Evolutionary conservation across 1,284 basidiomycete genomes (phyloP).

Genomic region (Malassezia equina): DNA sequence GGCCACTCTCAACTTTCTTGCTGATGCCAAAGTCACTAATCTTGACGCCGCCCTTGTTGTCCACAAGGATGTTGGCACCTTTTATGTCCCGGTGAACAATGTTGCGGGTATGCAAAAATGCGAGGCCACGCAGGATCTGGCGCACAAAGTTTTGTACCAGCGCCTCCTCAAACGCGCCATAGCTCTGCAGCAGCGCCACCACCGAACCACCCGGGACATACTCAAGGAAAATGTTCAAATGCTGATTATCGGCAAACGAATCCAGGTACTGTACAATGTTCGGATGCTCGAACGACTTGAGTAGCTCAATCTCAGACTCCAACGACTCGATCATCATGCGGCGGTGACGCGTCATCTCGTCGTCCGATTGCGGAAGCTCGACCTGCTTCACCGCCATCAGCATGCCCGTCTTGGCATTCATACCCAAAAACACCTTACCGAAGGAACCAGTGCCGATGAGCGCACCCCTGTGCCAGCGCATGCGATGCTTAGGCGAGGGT

Average conservation of each 20-base stretch:
- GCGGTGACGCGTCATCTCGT: slow-evolving; percentile 83
- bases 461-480: slow-evolving; percentile 98
- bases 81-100: slow-evolving; percentile 99
- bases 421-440: slow-evolving; percentile 62
- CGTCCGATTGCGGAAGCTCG: slow-evolving; percentile 74
- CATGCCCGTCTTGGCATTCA: slow-evolving; percentile 85
- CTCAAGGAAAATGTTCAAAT: slow-evolving; percentile 95
- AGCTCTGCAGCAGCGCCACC: slow-evolving; percentile 77
- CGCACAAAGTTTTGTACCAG: slow-evolving; percentile 87
- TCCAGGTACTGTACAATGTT: slow-evolving; percentile 92
- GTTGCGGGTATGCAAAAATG: slow-evolving; percentile 82
- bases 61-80: slow-evolving; percentile 92
- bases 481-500: slow-evolving; percentile 50
- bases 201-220: slow-evolving; percentile 98
- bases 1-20: slow-evolving; percentile 82
- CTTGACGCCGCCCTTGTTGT: slow-evolving; percentile 96
- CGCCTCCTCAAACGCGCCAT: slow-evolving; percentile 91
- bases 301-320: slow-evolving; percentile 87
- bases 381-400: slow-evolving; percentile 99
- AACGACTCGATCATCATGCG: slow-evolving; percentile 88
- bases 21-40: slow-evolving; percentile 98
- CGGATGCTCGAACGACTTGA: slow-evolving; percentile 87
- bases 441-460: slow-evolving; percentile 76
- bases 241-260: slow-evolving; percentile 47
- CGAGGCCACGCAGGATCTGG: slow-evolving; percentile 82